These are phyloP conservation scores for Drechslerella dactyloides DNA, from an alignment of 2,329 filamentous ascomycete genomes.

Conservation along the genomic window DNA sequence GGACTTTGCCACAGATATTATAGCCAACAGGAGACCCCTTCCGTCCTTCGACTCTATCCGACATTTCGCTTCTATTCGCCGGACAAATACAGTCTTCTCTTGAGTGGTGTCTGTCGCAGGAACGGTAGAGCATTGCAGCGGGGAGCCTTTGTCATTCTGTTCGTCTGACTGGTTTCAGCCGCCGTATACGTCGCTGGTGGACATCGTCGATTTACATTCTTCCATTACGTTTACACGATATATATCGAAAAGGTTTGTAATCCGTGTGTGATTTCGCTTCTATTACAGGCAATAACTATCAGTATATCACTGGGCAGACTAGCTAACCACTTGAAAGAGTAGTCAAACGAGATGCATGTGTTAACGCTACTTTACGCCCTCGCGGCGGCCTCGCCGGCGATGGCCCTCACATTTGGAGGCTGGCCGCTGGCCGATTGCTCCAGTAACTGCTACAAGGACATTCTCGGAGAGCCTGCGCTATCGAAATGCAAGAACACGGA, in stretches of 20 bases:
- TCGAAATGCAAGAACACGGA: constrained; percentile 29
- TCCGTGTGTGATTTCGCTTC: neutral
- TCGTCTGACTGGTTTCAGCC: constrained; percentile 46
- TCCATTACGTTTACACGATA: constrained; percentile 8
- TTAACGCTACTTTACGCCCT: constrained; percentile 32
- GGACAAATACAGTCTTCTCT: constrained; percentile 25
- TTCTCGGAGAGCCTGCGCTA: constrained; percentile 38
- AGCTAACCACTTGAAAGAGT: neutral
- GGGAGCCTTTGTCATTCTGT: constrained; percentile 40
- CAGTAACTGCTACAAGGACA: constrained; percentile 34
- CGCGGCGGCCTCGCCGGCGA: constrained; percentile 15
- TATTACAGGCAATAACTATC: too few relatives aligned
- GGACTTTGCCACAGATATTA: constrained; percentile 20
- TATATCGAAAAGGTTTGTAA: constrained; percentile 31
- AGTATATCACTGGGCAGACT: too few relatives aligned
- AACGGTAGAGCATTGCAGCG: constrained; percentile 44
- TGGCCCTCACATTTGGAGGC: constrained; percentile 39
- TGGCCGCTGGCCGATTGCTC: constrained; percentile 21
- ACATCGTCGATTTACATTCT: constrained; percentile 12
- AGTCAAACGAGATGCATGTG: constrained; percentile 24
- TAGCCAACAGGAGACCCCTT: constrained; percentile 31
- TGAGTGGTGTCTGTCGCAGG: constrained; percentile 49
- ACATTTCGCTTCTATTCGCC: constrained; percentile 27
- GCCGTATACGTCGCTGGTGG: constrained; percentile 24
- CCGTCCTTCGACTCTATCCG: constrained; percentile 10